Base-by-base conservation (phyloP, 257 asterid genomes). In the Sherardia arvensis region DNA sequence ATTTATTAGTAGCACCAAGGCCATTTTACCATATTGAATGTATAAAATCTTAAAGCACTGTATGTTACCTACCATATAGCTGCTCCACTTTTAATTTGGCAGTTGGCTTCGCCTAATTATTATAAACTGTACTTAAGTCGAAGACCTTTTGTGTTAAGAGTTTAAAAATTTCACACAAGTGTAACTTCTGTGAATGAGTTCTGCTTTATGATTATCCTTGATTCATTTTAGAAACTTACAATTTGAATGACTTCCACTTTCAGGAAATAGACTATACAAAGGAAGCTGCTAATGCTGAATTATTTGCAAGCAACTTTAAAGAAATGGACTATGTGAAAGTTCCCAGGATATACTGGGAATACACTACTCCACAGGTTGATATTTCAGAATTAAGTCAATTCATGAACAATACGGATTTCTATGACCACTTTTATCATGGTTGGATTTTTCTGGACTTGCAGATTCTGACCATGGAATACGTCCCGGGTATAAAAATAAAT, bases 401-500 rank as follows among this genome's bases (percentile, higher is more conserved):
- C 45, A 54, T 66, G 27, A 60, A 43, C 47, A 55, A 11, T 27
- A 17, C 65, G 48, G 68, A 43, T 70, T 70, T 53, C 25, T 64
- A 62, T 22, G 69, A 62, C 68, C 28, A 55, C 40, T 66, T 43
- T 64, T 47, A 48, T 64, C 38, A 63, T 70, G 70, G 33, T 28
- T 2, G 20, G 28, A 61, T 28, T 64, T 65, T 68, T n/a, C 71
- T 57, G 69, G 55, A 43, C 45, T 59, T 66, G 22, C 65, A 90
- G 97, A 78, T 90, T 71, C 75, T 90, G 73, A 81, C 91, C 4
- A 90, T 90, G 97, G 97, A 90, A 73, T 90, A 90, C 69, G 95
- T 90, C 20, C 95, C 97, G 3, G 97, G 95, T 59, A 90, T 90
- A 66, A 90, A 90, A 83, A 87, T 90, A 74, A 90, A 90, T 78